Evolutionary conservation across 192 early-diverging fungal species (phyloP).

Genomic region (Chytriomyces hyalinus): DNA sequence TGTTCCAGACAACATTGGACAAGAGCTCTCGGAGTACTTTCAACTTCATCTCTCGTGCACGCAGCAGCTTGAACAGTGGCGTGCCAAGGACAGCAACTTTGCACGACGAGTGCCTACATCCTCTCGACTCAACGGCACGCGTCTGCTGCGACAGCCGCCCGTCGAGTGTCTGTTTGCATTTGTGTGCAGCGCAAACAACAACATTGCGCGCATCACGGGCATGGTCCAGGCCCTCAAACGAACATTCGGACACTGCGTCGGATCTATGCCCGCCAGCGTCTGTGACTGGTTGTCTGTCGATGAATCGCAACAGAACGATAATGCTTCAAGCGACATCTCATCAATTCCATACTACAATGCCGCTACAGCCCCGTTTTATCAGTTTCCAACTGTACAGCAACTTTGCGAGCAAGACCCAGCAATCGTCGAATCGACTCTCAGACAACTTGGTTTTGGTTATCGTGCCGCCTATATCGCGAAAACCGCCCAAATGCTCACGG

Average conservation of each 20-base stretch:
- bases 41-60: constrained; percentile 47
- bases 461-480: constrained; percentile 88
- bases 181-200: constrained; percentile 94
- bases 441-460: constrained; percentile 90
- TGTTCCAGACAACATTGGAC: too few relatives aligned
- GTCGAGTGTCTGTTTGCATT: constrained; percentile 88
- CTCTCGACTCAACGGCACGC: constrained; percentile 14
- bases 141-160: constrained; percentile 69
- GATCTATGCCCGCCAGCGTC: background rate
- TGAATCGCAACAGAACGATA: constrained; percentile 33
- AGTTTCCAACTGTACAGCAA: constrained; percentile 67
- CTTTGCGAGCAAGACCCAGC: background rate
- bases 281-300: constrained; percentile 40
- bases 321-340: constrained; percentile 20
- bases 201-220: constrained; percentile 85
- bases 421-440: constrained; percentile 67
- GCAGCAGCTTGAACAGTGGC: too few relatives aligned
- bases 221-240: constrained; percentile 61
- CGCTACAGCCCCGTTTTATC: constrained; percentile 51
- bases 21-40: constrained; percentile 78
- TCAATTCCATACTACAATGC: background rate
- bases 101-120: background rate
- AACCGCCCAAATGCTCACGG: constrained; percentile 63
- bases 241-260: constrained; percentile 17
- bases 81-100: background rate